Percentiles rank a stretch among this genome's conserved stretches.
Evolutionary conservation across 345 rosid genomes (phyloP).

Genomic region (Diplotaxis tenuifolia): DNA sequence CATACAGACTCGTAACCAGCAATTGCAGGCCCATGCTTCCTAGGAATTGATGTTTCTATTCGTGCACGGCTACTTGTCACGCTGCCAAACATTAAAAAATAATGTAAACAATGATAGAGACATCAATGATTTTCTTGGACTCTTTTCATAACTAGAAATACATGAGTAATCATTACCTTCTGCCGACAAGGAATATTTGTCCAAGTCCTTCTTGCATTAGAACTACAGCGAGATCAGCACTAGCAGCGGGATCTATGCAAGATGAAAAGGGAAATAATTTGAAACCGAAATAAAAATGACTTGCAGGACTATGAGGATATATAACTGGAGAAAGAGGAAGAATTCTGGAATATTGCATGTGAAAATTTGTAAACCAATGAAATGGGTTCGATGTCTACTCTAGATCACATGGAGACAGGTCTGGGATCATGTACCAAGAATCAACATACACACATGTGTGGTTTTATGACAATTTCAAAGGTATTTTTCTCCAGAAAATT

Average conservation of each 20-base stretch:
- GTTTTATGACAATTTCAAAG: not conserved
- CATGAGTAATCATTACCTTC: constrained; percentile 53
- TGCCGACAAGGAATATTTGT: constrained; percentile 77
- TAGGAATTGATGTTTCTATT: constrained; percentile 91
- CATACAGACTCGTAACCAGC: constrained; percentile 84
- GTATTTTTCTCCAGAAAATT: not conserved
- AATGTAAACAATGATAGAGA: not conserved
- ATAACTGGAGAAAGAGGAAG: not conserved
- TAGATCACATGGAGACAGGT: not conserved
- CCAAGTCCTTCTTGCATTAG: constrained; percentile 98
- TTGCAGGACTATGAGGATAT: not conserved
- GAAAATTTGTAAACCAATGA: not conserved
- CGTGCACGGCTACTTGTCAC: constrained; percentile 78
- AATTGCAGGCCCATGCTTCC: constrained; percentile 98
- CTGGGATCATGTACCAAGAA: not conserved
- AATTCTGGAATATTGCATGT: constrained; percentile 3
- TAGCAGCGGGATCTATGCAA: constrained; percentile 79
- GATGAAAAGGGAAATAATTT: not conserved
- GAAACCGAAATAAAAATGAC: not conserved
- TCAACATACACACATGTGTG: not conserved
- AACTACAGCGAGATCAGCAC: constrained; percentile 90
- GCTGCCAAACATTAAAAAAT: constrained; percentile 42
- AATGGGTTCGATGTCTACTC: not conserved
- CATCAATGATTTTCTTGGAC: not conserved
- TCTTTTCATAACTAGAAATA: not conserved